Conservation (phyloP, 805 yeast species). For the Saturnispora diversa region DNA sequence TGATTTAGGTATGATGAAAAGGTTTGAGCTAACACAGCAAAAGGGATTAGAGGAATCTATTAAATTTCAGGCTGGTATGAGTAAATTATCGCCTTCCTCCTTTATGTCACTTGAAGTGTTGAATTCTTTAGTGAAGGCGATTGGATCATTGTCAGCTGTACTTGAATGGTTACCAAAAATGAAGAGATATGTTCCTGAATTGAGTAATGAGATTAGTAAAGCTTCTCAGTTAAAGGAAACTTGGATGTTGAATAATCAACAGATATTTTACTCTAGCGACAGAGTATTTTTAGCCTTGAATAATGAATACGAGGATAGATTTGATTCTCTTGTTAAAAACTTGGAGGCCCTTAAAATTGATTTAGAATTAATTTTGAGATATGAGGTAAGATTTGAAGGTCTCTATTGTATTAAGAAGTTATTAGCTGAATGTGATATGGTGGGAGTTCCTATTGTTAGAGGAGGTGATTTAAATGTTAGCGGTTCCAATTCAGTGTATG, state of each 20-base stretch:
- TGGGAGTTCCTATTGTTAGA: neutral
- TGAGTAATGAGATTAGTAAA: constrained; percentile 13
- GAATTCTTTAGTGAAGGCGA: constrained; percentile 43
- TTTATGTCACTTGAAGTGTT: constrained; percentile 33
- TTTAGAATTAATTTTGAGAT: constrained; percentile 43
- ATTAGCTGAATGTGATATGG: constrained; percentile 7
- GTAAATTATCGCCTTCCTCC: constrained; percentile 11
- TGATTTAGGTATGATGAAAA: constrained; percentile 8
- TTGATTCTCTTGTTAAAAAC: constrained; percentile 30
- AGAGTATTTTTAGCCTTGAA: constrained; percentile 22
- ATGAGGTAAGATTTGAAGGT: constrained; percentile 38
- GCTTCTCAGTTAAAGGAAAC: constrained; percentile 22
- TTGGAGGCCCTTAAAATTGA: constrained; percentile 33
- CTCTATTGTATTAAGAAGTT: constrained; percentile 12
- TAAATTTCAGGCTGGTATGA: constrained; percentile 4
- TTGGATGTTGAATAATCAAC: constrained; percentile 21
- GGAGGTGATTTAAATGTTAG: neutral
- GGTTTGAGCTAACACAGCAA: constrained; percentile 5
- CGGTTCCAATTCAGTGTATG: neutral
- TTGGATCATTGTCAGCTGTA: constrained; percentile 50
- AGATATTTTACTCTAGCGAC: neutral
- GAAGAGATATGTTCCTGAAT: constrained; percentile 32
- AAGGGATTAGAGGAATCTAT: constrained; percentile 11
- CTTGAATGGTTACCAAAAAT: constrained; percentile 52
- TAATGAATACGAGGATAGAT: constrained; percentile 27